Base-by-base conservation (phyloP, 2,329 filamentous ascomycete genomes). In the Trichoderma pleuroti region DNA sequence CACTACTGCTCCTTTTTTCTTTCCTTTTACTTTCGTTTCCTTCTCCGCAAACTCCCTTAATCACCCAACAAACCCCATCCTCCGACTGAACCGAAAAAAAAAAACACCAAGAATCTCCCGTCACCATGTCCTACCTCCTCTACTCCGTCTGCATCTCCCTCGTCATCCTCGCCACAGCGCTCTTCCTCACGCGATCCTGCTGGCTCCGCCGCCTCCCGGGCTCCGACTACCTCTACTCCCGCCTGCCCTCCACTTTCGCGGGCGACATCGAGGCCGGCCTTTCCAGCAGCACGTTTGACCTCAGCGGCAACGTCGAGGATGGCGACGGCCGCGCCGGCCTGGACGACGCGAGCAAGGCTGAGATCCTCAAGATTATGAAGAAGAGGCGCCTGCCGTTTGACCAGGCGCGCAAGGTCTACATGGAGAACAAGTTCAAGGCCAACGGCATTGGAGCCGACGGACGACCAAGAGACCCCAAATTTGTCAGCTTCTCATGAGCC, bases 321-420 rank as follows among this genome's bases (percentile, higher is more conserved):
- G 92, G 92, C 64, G 96, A 99, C 79, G 85, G 86, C 34, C 88
- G 96, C 74, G 88, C 89, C 0, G 96, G 96, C 0, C 85, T 99
- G 21, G 94, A 98, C 78, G 90, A 92, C 74, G 84, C 84, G 61
- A 92, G 88, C 70, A 98, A 98, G 85, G 83, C 86, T 49, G 93
- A 97, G 80, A 90, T 99, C 54, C 87, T 94, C 76, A 88, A 87
- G 76, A 94, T 99, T 75, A 99, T 99, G 96, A 95, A 93, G 87
- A 90, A 87, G 79, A 87, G 90, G 74, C 87, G 90, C 71, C 88
- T 98, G 74, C 88, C 86, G 72, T 99, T 99, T 79, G 95, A 99
- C 82, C 93, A 98, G 83, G 96, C 95, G 49, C 87, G 96, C 75
- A 87, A 93, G 76, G 86, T 93, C 59, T 97, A 92, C 79, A 96